A percentile compares a stretch with the other conserved stretches of the same genome.
These are phyloP conservation scores for Postia placenta DNA, from an alignment of 768 basidiomycete genomes.

Conservation along the genomic window DNA sequence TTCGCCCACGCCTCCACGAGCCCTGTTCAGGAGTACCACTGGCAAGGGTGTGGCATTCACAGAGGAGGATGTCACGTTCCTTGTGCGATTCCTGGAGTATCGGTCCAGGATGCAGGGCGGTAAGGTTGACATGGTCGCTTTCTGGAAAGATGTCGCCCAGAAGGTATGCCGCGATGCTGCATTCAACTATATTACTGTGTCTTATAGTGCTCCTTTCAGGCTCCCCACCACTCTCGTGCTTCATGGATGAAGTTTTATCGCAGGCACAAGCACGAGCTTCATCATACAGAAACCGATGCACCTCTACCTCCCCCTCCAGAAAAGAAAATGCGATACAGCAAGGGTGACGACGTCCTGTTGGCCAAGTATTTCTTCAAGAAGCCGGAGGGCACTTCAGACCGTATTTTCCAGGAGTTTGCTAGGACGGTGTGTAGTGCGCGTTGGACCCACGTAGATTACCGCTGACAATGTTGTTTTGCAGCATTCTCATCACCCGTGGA, in stretches of 20 bases:
- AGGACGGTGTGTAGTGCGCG: slow-evolving; percentile 41
- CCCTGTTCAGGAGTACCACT: slow-evolving; percentile 77
- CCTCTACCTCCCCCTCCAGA: slow-evolving; percentile 72
- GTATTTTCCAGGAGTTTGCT: slow-evolving; percentile 78
- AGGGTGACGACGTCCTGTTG: slow-evolving; percentile 70
- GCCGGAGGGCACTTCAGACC: slow-evolving; percentile 78
- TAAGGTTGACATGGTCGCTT: slow-evolving; percentile 66
- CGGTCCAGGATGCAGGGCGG: slow-evolving; percentile 36
- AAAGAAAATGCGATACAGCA: slow-evolving; percentile 86
- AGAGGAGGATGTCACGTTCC: slow-evolving; percentile 71
- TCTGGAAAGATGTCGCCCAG: slow-evolving; percentile 72
- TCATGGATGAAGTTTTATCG: slow-evolving; percentile 96
- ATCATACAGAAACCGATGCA: slow-evolving; percentile 58
- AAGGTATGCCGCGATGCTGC: slow-evolving; percentile 50
- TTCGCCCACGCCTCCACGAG: slow-evolving; percentile 77
- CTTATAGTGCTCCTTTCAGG: slow-evolving; percentile 44
- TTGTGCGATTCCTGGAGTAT: slow-evolving; percentile 69
- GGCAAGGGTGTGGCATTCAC: slow-evolving; percentile 90
- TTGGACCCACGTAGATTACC: neutral
- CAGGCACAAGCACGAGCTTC: slow-evolving; percentile 79
- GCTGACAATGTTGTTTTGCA: slow-evolving; percentile 22
- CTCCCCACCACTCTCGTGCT: slow-evolving; percentile 85
- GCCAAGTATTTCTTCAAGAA: slow-evolving; percentile 69
- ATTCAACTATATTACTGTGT: neutral
- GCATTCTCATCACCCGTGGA: slow-evolving; percentile 90